phyloP scores from a whole-genome alignment of 495 filamentous ascomycete genomes.

The Hypoxylon rickii region DNA sequence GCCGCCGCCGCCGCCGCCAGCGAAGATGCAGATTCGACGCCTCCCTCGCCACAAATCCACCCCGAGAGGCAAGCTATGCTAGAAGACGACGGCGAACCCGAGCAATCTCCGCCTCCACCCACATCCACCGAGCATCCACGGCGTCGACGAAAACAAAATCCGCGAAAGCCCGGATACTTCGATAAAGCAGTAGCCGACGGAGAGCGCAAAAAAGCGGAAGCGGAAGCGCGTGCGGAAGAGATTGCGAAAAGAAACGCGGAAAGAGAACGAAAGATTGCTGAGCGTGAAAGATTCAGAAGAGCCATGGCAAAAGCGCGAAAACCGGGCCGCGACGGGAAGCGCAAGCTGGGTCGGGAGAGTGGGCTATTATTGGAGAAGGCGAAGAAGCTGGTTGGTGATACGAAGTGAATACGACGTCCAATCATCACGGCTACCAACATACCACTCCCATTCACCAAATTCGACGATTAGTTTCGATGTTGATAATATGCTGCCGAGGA shows the following conservation, averaged over 20 bases:
- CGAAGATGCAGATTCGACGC: conserved; percentile 27
- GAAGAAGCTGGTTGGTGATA: conserved; percentile 65
- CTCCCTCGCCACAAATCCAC: conserved; percentile 63
- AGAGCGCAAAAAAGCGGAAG: conserved; percentile 65
- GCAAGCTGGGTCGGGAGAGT: conserved; percentile 84
- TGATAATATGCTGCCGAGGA: too few species aligned
- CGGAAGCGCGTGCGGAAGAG: conserved; percentile 63
- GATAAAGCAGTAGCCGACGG: conserved; percentile 75
- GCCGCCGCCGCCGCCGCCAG: conserved; percentile 18
- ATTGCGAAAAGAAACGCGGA: conserved; percentile 59
- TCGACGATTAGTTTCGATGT: too few species aligned
- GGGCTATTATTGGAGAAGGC: conserved; percentile 81
- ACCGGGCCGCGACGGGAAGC: conserved; percentile 76
- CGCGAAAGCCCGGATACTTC: conserved; percentile 70
- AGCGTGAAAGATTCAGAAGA: conserved; percentile 65
- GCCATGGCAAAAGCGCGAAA: conserved; percentile 76
- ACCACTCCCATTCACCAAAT: too few species aligned
- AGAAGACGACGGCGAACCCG: conserved; percentile 32
- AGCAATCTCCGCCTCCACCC: conserved; percentile 19
- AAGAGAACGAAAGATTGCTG: conserved; percentile 58
- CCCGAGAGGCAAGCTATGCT: conserved; percentile 74
- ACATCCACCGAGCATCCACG: conserved; percentile 3
- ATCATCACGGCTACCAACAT: too few species aligned
- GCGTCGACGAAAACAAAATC: conserved; percentile 41
- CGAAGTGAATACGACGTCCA: not conserved